These are phyloP conservation scores for Fusarium nanum DNA, from an alignment of 2,329 filamentous ascomycete genomes.

Conservation along the genomic window DNA sequence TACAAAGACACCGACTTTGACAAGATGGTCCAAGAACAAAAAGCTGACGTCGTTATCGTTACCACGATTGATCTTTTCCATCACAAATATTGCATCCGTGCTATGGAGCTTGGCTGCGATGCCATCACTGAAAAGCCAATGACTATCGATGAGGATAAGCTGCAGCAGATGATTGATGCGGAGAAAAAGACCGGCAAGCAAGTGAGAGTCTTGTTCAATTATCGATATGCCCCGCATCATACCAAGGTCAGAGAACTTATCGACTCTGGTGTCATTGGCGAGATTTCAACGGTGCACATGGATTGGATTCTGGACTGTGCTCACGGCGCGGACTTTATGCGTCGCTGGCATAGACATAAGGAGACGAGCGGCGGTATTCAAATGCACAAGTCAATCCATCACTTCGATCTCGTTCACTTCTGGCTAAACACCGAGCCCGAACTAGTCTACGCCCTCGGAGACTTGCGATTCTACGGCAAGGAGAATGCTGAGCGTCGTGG, in stretches of 20 bases:
- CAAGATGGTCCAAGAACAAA: constrained; percentile 66
- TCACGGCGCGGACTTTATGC: constrained; percentile 72
- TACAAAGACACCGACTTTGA: constrained; percentile 68
- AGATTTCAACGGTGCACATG: constrained; percentile 68
- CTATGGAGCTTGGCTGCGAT: constrained; percentile 68
- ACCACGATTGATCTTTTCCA: constrained; percentile 73
- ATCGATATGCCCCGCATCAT: constrained; percentile 72
- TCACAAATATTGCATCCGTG: constrained; percentile 68
- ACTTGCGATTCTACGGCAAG: constrained; percentile 69
- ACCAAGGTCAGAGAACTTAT: constrained; percentile 68
- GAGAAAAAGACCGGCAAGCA: constrained; percentile 52
- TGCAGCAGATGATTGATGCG: constrained; percentile 59
- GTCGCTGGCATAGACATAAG: constrained; percentile 72
- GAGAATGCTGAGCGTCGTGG: constrained; percentile 70
- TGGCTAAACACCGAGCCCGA: constrained; percentile 67
- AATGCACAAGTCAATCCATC: constrained; percentile 72
- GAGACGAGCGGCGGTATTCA: constrained; percentile 69
- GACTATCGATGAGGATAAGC: constrained; percentile 67
- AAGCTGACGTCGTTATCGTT: constrained; percentile 70
- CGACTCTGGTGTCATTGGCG: constrained; percentile 65
- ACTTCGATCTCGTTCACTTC: constrained; percentile 72
- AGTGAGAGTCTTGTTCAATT: constrained; percentile 72
- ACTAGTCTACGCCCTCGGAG: constrained; percentile 68
- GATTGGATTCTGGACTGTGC: constrained; percentile 73
- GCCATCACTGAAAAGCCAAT: constrained; percentile 73